phyloP scores from a whole-genome alignment of 345 rosid species.

The Dimocarpus longan region DNA sequence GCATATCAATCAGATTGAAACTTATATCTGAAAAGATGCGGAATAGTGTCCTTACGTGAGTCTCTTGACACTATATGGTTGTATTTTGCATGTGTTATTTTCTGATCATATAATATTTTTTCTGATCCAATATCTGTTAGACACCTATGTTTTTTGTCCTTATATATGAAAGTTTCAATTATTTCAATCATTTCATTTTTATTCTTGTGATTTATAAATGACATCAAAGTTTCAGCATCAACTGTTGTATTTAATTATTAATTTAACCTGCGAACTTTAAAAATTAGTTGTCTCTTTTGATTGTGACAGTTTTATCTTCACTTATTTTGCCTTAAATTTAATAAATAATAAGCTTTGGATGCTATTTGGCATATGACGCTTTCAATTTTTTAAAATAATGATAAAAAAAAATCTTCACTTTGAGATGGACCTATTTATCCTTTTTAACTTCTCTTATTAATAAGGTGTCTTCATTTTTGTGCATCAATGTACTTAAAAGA shows the following conservation, averaged over 20 bases:
- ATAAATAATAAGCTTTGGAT: neutral
- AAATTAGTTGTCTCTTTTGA: neutral
- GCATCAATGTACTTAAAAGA: neutral
- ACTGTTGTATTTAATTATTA: neutral
- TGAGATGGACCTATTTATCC: neutral
- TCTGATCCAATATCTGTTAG: too few relatives aligned
- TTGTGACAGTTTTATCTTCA: neutral
- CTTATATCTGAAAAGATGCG: too few relatives aligned
- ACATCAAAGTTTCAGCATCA: too few relatives aligned
- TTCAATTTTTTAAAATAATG: neutral
- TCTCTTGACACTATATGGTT: too few relatives aligned
- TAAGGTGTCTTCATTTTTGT: neutral
- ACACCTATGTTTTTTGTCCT: neutral
- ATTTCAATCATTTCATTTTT: neutral
- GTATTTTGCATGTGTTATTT: too few relatives aligned
- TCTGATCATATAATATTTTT: too few relatives aligned
- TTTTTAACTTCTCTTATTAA: neutral
- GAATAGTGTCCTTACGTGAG: too few relatives aligned
- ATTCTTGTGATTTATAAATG: neutral
- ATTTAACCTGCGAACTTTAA: neutral
- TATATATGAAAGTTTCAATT: neutral
- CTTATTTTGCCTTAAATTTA: neutral
- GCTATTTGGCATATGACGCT: neutral
- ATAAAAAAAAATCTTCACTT: neutral
- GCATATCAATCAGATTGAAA: too few relatives aligned